A percentile compares a stretch with the other conserved stretches of the same genome.
Evolutionary conservation across 139 green algal genomes (phyloP).

Genomic region (Penium margaritaceum): DNA sequence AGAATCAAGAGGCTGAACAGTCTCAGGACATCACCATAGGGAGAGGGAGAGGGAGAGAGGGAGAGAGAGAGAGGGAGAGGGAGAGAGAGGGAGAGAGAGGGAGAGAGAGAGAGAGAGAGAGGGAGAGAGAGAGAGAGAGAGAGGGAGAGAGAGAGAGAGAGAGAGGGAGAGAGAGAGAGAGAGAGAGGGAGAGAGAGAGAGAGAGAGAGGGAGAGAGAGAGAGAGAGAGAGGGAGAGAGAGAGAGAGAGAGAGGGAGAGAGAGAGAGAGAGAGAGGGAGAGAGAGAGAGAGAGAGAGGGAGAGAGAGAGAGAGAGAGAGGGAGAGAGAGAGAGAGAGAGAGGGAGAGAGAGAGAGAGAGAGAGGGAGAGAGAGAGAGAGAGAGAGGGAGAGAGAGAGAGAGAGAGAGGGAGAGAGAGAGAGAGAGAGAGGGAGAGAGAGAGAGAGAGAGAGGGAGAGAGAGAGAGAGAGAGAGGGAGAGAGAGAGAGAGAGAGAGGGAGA

Average conservation of each 20-base stretch:
- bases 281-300: background rate
- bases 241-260: background rate
- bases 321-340: background rate
- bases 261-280: background rate
- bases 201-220: background rate
- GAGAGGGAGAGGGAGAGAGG: conserved; percentile 8
- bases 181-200: background rate
- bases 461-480: background rate
- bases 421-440: background rate
- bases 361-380: background rate
- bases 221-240: background rate
- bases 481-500: conserved; percentile 1
- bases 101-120: background rate
- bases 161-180: background rate
- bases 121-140: background rate
- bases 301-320: background rate
- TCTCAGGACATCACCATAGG: background rate
- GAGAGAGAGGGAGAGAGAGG: conserved; percentile 8
- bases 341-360: background rate
- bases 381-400: background rate
- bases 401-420: background rate
- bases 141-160: background rate
- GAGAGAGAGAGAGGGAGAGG: conserved; percentile 2
- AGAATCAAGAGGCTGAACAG: too few species aligned
- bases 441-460: background rate